A percentile compares a stretch with the other conserved stretches of the same genome.
Conservation (phyloP, 805 yeast genomes). For the Zygosaccharomyces siamensis region DNA sequence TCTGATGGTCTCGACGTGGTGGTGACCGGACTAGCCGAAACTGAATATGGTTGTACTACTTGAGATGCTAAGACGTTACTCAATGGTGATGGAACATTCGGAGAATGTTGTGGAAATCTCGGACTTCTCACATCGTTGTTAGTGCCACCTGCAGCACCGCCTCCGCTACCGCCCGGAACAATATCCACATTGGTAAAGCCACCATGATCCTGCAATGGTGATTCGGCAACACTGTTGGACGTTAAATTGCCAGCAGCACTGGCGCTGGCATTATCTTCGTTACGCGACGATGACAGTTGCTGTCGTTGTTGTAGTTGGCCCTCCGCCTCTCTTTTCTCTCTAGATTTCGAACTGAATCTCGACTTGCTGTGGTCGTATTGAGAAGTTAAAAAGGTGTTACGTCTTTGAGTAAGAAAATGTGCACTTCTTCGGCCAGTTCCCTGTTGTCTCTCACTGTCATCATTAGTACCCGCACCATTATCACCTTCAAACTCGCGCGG, state of each 20-base stretch:
- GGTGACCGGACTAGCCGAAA: slow-evolving; percentile 10
- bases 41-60: slow-evolving; percentile 11
- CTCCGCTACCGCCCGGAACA: slow-evolving; percentile 6
- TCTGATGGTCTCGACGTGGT: slow-evolving; percentile 4
- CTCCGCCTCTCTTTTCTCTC: slow-evolving; percentile 1
- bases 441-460: background rate
- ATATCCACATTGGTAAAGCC: slow-evolving; percentile 22
- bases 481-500: slow-evolving; percentile 1
- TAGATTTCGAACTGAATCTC: slow-evolving; percentile 25
- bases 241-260: background rate
- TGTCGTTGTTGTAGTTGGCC: slow-evolving; percentile 2
- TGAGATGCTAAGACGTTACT: slow-evolving; percentile 16
- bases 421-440: slow-evolving; percentile 6
- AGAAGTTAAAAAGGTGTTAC: slow-evolving; percentile 29
- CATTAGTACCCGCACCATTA: slow-evolving; percentile 13
- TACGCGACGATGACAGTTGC: background rate
- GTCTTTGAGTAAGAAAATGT: slow-evolving; percentile 29
- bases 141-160: background rate
- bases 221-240: slow-evolving; percentile 1
- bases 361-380: slow-evolving; percentile 33
- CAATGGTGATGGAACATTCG: slow-evolving; percentile 21
- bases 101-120: slow-evolving; percentile 5
- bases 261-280: too few species aligned
- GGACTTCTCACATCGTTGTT: background rate
- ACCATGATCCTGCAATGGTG: slow-evolving; percentile 23